Base-by-base conservation (phyloP, 176 grass and related monocot species). In the Zoysia japonica region DNA sequence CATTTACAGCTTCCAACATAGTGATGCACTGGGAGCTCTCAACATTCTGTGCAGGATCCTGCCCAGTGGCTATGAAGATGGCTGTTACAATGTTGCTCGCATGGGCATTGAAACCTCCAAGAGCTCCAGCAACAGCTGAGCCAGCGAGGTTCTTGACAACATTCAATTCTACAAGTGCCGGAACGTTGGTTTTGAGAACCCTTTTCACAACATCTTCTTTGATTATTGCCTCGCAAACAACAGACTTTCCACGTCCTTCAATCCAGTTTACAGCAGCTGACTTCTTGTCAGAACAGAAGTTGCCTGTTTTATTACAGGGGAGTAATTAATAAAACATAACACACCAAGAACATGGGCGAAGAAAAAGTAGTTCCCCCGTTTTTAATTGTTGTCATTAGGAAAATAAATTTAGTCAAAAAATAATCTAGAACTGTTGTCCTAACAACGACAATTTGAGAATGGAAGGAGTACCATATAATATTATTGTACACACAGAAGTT, bases 21-120 rank as follows among this genome's bases (percentile, higher is more conserved):
- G 95, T 98, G 42, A 98, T 93, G 51, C 95, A 98, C 67, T 98
- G 89, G 39, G 92, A 98, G 68, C 95, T 98, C 90, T 98, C 95
- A 10, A 98, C 88, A 50, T 98, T 98, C 72, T 94, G 92, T 78
- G 95, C 92, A 83, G 92, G 95, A 66, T 98, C 95, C 80, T 94
- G 95, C 74, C 95, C 95, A 55, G 95, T 98, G 57, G 95, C 95
- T 76, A 98, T 94, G 65, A 90, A 98, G 72, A 98, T 87, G 41
- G 95, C 95, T 47, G 92, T 72, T 6, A 94, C 90, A 60, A 98
- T 91, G 82, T 98, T 98, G 76, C 95, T 94, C 64, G 95, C 92
- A 71, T 98, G 95, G 45, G 95, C 95, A 80, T 98, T 98, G 86
- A 98, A 98, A 54, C 95, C 95, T 0, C 95, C 95, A 54, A 98